Evolutionary conservation across 805 yeast genomes (phyloP).

Genomic region (Sporopachydermia quercuum): DNA sequence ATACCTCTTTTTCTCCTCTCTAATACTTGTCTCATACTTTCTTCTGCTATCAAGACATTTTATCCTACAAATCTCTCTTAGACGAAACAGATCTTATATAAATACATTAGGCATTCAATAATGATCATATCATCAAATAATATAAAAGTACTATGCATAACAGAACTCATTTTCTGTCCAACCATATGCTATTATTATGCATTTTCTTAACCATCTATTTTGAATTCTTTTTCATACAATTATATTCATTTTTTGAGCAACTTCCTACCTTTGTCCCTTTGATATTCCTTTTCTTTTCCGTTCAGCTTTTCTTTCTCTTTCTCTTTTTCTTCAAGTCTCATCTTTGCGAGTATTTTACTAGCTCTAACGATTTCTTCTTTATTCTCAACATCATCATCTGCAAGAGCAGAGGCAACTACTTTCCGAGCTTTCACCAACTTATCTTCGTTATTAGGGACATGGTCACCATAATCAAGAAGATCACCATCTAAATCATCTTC

Average conservation of each 20-base stretch:
- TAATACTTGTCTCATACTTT: too few relatives aligned
- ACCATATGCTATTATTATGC: too few relatives aligned
- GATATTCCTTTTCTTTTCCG: background rate
- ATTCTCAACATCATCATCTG: constrained; percentile 4
- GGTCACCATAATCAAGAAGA: background rate
- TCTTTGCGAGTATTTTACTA: background rate
- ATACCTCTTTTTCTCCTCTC: too few relatives aligned
- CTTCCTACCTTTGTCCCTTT: background rate
- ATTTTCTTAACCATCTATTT: background rate
- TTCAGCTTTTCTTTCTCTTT: too few relatives aligned
- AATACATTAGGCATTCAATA: too few relatives aligned
- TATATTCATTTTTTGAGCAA: background rate
- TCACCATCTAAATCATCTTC: constrained; percentile 5
- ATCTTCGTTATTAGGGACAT: background rate
- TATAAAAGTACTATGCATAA: too few relatives aligned
- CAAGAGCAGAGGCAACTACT: background rate
- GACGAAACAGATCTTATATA: too few relatives aligned
- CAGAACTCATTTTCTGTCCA: too few relatives aligned
- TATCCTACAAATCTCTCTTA: too few relatives aligned
- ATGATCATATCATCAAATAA: too few relatives aligned
- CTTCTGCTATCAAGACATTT: too few relatives aligned
- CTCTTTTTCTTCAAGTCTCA: background rate
- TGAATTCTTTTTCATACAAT: background rate
- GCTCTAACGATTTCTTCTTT: constrained; percentile 3
- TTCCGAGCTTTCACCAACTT: background rate